These are phyloP conservation scores for Canna indica DNA, from an alignment of 176 grass and related monocot genomes.

Conservation along the genomic window DNA sequence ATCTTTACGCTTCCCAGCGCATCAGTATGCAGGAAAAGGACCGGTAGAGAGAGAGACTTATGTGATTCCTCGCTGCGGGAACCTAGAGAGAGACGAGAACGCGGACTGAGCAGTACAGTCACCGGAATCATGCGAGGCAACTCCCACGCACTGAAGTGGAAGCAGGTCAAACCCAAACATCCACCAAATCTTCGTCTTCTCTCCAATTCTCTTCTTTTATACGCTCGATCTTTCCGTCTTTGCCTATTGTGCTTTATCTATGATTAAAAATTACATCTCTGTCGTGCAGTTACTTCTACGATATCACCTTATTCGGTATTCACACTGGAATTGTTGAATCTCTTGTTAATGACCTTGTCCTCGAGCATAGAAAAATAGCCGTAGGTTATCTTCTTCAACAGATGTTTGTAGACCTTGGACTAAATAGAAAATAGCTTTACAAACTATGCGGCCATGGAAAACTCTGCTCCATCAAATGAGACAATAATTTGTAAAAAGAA, in stretches of 20 bases:
- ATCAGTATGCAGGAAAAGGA: neutral
- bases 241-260: too few relatives aligned
- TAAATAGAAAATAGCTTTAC: neutral
- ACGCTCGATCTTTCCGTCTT: neutral
- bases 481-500: too few relatives aligned
- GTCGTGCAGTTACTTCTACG: neutral
- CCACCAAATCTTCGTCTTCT: neutral
- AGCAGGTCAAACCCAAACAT: neutral
- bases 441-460: neutral
- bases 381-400: too few relatives aligned
- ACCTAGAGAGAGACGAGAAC: neutral
- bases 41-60: neutral
- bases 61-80: neutral
- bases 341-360: too few relatives aligned
- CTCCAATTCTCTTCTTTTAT: neutral
- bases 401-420: too few relatives aligned
- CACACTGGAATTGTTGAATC: too few relatives aligned
- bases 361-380: too few relatives aligned
- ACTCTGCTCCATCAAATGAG: neutral
- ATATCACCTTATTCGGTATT: too few relatives aligned
- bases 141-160: neutral
- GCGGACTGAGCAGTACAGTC: neutral
- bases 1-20: conserved; percentile 3
- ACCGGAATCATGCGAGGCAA: neutral
- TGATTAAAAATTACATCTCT: neutral